Evolutionary conservation across 2,329 filamentous ascomycete genomes (phyloP).

Genomic region (Cercospora canescens): DNA sequence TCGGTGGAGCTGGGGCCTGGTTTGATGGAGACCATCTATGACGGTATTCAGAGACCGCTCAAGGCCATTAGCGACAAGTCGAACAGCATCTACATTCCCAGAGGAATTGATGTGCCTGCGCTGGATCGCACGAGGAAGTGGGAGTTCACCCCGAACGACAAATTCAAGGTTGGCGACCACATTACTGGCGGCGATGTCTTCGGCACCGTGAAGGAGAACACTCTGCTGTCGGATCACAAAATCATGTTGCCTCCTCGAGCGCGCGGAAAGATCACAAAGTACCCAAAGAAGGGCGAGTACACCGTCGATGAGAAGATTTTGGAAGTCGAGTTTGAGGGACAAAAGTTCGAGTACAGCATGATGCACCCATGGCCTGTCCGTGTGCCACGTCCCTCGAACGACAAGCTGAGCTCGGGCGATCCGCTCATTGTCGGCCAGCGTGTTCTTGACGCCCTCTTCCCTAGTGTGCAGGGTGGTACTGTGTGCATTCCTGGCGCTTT

Average conservation of each 20-base stretch:
- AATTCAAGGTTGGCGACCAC: constrained; percentile 92
- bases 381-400: constrained; percentile 86
- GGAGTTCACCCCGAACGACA: constrained; percentile 79
- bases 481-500: constrained; percentile 98
- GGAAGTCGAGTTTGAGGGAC: constrained; percentile 95
- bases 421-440: constrained; percentile 96
- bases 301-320: constrained; percentile 92
- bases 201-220: constrained; percentile 94
- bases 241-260: constrained; percentile 89
- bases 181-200: constrained; percentile 96
- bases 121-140: constrained; percentile 91
- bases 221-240: constrained; percentile 88
- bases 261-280: constrained; percentile 86
- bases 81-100: constrained; percentile 94
- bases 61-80: constrained; percentile 76
- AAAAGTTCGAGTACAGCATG: constrained; percentile 93
- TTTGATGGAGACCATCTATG: constrained; percentile 98
- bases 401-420: constrained; percentile 85
- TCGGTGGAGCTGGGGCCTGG: constrained; percentile 97
- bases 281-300: constrained; percentile 86
- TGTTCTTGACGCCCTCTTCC: constrained; percentile 94
- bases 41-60: constrained; percentile 95
- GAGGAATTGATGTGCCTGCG: constrained; percentile 83
- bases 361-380: constrained; percentile 99
- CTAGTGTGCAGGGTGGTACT: constrained; percentile 93